Conservation (phyloP, 345 rosid genomes). For the Theobroma cacao region DNA sequence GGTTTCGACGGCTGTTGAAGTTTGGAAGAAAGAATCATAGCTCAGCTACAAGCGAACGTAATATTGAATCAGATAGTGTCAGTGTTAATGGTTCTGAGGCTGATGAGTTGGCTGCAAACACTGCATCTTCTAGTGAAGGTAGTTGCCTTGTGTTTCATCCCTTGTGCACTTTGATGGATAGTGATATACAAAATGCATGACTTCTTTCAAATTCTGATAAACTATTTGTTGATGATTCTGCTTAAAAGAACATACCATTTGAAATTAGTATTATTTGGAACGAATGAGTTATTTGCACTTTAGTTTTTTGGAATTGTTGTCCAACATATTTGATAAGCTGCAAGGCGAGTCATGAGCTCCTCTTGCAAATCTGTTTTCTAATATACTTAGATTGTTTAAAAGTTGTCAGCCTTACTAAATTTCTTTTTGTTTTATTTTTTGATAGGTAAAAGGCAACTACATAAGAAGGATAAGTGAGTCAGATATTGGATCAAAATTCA, state of each 20-base stretch:
- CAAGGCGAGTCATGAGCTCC: not conserved
- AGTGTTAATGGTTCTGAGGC: slow-evolving; percentile 31
- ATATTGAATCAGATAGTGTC: slow-evolving; percentile 30
- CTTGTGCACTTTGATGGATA: not conserved
- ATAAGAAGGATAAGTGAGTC: not conserved
- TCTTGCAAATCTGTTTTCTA: not conserved
- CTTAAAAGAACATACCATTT: not conserved
- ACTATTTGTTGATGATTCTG: not conserved
- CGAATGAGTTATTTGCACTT: not conserved
- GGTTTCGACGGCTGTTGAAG: slow-evolving; percentile 67
- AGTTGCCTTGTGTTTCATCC: slow-evolving; percentile 19
- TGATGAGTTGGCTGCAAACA: slow-evolving; percentile 31
- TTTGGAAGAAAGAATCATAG: slow-evolving; percentile 67
- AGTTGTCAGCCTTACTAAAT: not conserved
- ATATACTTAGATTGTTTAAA: not conserved
- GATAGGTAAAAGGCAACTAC: not conserved
- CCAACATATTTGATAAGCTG: not conserved
- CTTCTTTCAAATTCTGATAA: not conserved
- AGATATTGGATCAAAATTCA: not conserved
- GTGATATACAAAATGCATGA: slow-evolving; percentile 29
- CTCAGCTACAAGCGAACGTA: slow-evolving; percentile 46
- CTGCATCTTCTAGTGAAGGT: slow-evolving; percentile 45
- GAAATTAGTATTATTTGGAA: not conserved
- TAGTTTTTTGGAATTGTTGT: not conserved
- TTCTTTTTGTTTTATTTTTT: not conserved